Base-by-base conservation (phyloP, 1,284 basidiomycete genomes). In the Trichosporon sp. region DNA sequence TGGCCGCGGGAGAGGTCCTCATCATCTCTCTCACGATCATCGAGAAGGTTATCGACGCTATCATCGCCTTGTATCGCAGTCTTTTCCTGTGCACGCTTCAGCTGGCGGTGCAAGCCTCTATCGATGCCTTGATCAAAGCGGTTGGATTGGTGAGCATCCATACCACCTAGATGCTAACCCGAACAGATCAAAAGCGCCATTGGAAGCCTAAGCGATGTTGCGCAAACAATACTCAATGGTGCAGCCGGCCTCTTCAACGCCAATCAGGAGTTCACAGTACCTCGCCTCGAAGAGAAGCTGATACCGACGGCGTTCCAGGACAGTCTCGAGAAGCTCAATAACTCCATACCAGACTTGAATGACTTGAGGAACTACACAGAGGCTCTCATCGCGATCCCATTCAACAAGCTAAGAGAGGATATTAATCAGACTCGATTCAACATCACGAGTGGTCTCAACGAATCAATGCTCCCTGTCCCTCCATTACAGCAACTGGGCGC, bases 1-100 rank as follows among this genome's bases (percentile, higher is more conserved):
- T 89, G 59, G 91, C 85, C 13, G 87, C 92, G 16, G 88, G 90
- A 27, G 86, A 82, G 6, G 85, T 87, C 4, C 84, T 95, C 61
- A 82, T 91, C 33, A 69, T 69, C 70, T 74, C 80, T 65, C 82
- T 95, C 64, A 93, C 89, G 0, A 83, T 88, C 44, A 89, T 95
- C 85, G 89, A 95, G 75, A 87, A 84, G 1, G 87, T 95, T 70
- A 89, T 95, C 79, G 90, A 91, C 70, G 98, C 97, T 79, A 86
- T 96, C 65, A 86, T 97, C 71, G 89, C 94, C 80, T 86, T 89
- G 60, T 99, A 97, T 77, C 88, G 92, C 37, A 92, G 91, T 4
- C 88, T 94, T 1, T 88, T 96, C 70, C 83, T 97, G 58, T 98
- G 95, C 80, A 92, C 95, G 69, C 82, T 97, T 69, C 92, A 97